Conservation (phyloP, 768 basidiomycete species). For the Amanita phalloides region DNA sequence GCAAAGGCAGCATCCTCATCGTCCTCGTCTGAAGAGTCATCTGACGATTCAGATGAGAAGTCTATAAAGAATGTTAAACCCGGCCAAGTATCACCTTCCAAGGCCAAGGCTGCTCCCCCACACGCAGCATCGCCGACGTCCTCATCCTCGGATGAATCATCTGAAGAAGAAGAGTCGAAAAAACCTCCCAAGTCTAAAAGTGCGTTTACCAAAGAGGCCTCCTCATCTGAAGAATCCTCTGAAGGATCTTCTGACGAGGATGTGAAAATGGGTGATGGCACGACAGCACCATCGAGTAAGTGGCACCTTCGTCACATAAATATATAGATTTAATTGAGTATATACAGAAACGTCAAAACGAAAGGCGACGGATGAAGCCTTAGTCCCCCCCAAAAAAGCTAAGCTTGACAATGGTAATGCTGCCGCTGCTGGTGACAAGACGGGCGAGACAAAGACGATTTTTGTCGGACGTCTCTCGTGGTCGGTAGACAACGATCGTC, state of each 20-base stretch:
- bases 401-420: constrained; percentile 58
- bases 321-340: constrained; percentile 3
- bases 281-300: constrained; percentile 28
- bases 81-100: not conserved
- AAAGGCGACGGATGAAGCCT: constrained; percentile 59
- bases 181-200: constrained; percentile 6
- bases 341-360: constrained; percentile 50
- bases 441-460: constrained; percentile 53
- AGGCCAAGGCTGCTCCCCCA: not conserved
- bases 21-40: constrained; percentile 6
- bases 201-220: not conserved
- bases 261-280: constrained; percentile 47
- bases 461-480: constrained; percentile 93
- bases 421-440: constrained; percentile 24
- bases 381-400: constrained; percentile 66
- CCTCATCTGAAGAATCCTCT: constrained; percentile 11
- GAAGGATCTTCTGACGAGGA: constrained; percentile 18
- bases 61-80: not conserved
- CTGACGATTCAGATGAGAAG: constrained; percentile 11
- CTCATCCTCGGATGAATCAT: constrained; percentile 4
- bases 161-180: not conserved
- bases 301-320: constrained; percentile 1
- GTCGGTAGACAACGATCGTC: constrained; percentile 95
- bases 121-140: not conserved
- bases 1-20: not conserved